A percentile compares a stretch with the other conserved stretches of the same genome.
These are phyloP conservation scores for Kokia cookei DNA, from an alignment of 441 rosid species.

Conservation along the genomic window DNA sequence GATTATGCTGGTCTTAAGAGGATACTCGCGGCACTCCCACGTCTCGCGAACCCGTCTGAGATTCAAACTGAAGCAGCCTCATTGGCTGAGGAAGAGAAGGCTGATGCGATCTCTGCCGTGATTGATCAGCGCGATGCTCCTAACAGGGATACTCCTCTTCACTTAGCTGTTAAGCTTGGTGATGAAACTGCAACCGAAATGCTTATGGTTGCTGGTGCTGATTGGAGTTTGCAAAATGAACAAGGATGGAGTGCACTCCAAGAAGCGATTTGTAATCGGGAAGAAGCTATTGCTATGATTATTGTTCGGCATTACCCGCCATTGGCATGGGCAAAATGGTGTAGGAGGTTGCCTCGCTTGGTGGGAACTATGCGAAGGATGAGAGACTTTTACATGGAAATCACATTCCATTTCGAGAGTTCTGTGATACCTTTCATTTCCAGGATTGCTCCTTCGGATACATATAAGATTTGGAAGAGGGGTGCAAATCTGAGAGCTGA, in stretches of 20 bases:
- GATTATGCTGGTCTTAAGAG: constrained; percentile 63
- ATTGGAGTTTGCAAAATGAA: constrained; percentile 94
- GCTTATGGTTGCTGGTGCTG: constrained; percentile 94
- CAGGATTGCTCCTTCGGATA: constrained; percentile 92
- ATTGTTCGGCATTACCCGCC: constrained; percentile 89
- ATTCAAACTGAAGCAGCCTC: constrained; percentile 68
- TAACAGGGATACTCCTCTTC: constrained; percentile 87
- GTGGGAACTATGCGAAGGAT: constrained; percentile 72
- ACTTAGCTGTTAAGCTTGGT: constrained; percentile 81
- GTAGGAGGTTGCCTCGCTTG: constrained; percentile 87
- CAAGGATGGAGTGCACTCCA: constrained; percentile 98
- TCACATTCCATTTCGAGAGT: constrained; percentile 91
- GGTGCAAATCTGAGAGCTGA: constrained; percentile 93
- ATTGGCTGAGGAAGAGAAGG: constrained; percentile 78
- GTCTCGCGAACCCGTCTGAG: constrained; percentile 60
- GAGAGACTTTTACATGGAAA: constrained; percentile 98
- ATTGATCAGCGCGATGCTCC: constrained; percentile 88
- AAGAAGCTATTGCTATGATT: constrained; percentile 69
- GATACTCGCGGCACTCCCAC: constrained; percentile 73
- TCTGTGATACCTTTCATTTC: constrained; percentile 92
- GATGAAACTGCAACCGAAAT: constrained; percentile 77
- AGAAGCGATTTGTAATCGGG: constrained; percentile 83
- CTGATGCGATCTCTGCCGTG: constrained; percentile 58
- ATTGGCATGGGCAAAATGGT: constrained; percentile 98
- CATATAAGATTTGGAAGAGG: constrained; percentile 89